Conservation (phyloP, 768 basidiomycete genomes). For the Tulasnella calospora region DNA sequence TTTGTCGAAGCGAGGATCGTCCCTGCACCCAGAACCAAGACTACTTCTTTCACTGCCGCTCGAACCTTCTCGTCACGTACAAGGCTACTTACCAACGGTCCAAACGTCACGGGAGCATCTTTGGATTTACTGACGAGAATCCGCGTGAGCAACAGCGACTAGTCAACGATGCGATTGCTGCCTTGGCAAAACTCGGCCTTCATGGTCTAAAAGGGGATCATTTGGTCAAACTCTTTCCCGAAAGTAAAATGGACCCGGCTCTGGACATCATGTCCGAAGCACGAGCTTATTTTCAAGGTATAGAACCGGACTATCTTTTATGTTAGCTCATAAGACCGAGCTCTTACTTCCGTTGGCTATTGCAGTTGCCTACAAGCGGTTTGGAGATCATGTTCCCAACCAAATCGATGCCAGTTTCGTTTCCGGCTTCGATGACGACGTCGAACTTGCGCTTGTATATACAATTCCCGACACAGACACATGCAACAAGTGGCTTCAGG, state of each 20-base stretch:
- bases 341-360: conserved; percentile 33
- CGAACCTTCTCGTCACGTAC: conserved; percentile 11
- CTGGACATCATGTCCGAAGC: conserved; percentile 26
- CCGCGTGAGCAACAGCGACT: too few species aligned
- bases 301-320: too few species aligned
- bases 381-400: conserved; percentile 53
- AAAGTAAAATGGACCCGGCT: conserved; percentile 4
- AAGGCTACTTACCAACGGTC: not conserved
- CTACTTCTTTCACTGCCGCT: conserved; percentile 17
- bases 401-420: conserved; percentile 56
- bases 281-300: conserved; percentile 25
- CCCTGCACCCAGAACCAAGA: conserved; percentile 23
- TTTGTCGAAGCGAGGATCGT: conserved; percentile 1
- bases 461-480: conserved; percentile 44
- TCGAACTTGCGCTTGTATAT: conserved; percentile 46
- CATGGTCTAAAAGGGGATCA: not conserved
- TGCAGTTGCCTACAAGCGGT: conserved; percentile 56
- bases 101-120: too few species aligned
- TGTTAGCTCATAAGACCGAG: too few species aligned
- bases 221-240: conserved; percentile 12
- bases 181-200: too few species aligned
- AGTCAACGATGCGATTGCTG: too few species aligned
- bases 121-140: too few species aligned
- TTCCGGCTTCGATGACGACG: conserved; percentile 45
- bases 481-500: conserved; percentile 51